Conservation (phyloP, 805 yeast genomes). For the Cyberlindnera xishuangbannaensis region DNA sequence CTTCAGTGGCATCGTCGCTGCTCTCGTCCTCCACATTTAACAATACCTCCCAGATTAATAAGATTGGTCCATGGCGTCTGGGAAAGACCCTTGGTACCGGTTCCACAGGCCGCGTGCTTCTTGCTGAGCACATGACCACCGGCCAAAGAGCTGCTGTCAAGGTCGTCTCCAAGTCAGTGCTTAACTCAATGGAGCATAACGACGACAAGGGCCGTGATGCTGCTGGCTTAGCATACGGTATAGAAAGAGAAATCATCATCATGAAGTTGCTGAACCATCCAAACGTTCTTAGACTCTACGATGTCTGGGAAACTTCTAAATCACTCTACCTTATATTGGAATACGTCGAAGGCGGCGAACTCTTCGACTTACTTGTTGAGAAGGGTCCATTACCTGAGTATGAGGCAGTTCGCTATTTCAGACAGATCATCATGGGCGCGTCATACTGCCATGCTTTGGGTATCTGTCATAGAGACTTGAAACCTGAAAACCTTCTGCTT, state of each 20-base stretch:
- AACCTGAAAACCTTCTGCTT: slow-evolving; percentile 71
- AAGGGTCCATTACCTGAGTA: slow-evolving; percentile 64
- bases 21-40: slow-evolving; percentile 39
- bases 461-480: slow-evolving; percentile 76
- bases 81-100: slow-evolving; percentile 80
- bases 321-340: slow-evolving; percentile 77
- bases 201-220: slow-evolving; percentile 37
- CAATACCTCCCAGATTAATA: slow-evolving; percentile 34
- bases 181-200: slow-evolving; percentile 27
- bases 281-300: slow-evolving; percentile 87
- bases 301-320: slow-evolving; percentile 96
- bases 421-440: slow-evolving; percentile 73
- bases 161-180: slow-evolving; percentile 64
- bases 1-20: slow-evolving; percentile 52
- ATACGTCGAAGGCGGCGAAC: slow-evolving; percentile 85
- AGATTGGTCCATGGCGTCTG: slow-evolving; percentile 78
- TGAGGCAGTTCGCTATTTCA: slow-evolving; percentile 73
- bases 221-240: slow-evolving; percentile 85
- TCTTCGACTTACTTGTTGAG: slow-evolving; percentile 64
- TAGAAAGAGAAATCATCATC: slow-evolving; percentile 93
- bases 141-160: slow-evolving; percentile 82
- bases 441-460: slow-evolving; percentile 78
- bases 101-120: slow-evolving; percentile 72
- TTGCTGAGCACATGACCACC: slow-evolving; percentile 62
- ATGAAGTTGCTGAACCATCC: slow-evolving; percentile 95